Evolutionary conservation across 768 basidiomycete species (phyloP).

Genomic region (Kwoniella dejecticola): DNA sequence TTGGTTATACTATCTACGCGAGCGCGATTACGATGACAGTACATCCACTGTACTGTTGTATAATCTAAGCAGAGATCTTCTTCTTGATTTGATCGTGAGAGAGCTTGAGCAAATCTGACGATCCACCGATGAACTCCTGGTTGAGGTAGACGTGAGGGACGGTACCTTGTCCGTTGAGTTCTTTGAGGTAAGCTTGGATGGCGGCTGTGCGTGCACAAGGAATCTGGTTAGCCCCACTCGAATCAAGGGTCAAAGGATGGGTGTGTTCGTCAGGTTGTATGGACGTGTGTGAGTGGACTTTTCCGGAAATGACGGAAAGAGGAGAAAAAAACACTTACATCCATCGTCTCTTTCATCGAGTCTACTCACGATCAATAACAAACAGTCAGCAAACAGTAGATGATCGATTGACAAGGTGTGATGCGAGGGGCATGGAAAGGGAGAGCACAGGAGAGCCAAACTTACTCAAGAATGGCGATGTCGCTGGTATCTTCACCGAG

Average conservation of each 20-base stretch:
- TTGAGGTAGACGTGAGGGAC: conserved; percentile 55
- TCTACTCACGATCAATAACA: conserved; percentile 17
- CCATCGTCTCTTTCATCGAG: conserved; percentile 51
- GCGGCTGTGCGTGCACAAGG: conserved; percentile 29
- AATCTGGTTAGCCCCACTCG: background rate
- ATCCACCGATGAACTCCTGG: conserved; percentile 55
- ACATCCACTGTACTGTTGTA: no score
- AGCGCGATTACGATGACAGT: no score
- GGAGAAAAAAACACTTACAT: conserved; percentile 32
- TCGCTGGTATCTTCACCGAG: conserved; percentile 38
- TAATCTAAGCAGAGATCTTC: conserved; percentile 25
- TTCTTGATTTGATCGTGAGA: conserved; percentile 41
- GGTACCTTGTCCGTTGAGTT: conserved; percentile 50
- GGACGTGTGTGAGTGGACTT: background rate
- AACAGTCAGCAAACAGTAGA: background rate
- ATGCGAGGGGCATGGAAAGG: no score
- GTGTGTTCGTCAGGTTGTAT: no score
- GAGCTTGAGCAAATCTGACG: conserved; percentile 48
- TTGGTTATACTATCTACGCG: no score
- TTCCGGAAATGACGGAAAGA: background rate
- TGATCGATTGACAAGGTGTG: no score
- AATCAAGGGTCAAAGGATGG: background rate
- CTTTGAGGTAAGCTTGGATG: conserved; percentile 52
- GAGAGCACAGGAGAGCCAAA: no score
- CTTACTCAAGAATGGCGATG: conserved; percentile 37